Evolutionary conservation across 768 basidiomycete genomes (phyloP).

Genomic region (Hypholoma fasciculare): DNA sequence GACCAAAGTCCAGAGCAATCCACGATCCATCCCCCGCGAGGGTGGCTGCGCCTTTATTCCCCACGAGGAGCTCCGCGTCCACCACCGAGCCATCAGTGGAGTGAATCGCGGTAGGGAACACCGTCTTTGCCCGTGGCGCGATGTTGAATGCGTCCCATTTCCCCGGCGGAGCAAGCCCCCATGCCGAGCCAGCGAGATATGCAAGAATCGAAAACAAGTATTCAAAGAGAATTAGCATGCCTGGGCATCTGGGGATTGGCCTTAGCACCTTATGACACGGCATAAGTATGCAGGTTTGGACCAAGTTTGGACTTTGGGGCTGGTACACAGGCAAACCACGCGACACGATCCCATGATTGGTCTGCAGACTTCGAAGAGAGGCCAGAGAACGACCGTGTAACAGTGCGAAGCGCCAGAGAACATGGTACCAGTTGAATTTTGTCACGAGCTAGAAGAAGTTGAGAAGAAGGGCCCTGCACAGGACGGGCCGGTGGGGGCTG

Average conservation of each 20-base stretch:
- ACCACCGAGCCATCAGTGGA: conserved; percentile 34
- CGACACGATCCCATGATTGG: not conserved
- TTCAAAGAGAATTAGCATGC: not conserved
- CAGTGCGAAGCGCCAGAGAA: not conserved
- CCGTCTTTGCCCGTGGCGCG: conserved; percentile 46
- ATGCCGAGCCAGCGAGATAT: not conserved
- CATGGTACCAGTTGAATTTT: not conserved
- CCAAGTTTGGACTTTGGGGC: too few relatives aligned
- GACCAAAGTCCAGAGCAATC: conserved; percentile 55
- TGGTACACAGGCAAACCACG: too few relatives aligned
- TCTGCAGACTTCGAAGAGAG: not conserved
- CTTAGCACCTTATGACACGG: too few relatives aligned
- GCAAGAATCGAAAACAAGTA: not conserved
- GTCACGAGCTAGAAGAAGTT: not conserved
- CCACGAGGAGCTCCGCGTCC: conserved; percentile 32
- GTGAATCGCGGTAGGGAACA: conserved; percentile 43
- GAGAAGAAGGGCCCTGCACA: too few relatives aligned
- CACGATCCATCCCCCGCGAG: conserved; percentile 41
- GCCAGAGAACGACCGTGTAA: not conserved
- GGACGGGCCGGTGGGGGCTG: not conserved
- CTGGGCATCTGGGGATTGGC: too few relatives aligned
- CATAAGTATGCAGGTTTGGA: too few relatives aligned
- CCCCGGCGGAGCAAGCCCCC: conserved; percentile 39
- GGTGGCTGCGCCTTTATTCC: conserved; percentile 35
- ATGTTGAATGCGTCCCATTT: conserved; percentile 56